Evolutionary conservation across 1,284 basidiomycete species (phyloP).

Genomic region (Xerocomus amazonicus): DNA sequence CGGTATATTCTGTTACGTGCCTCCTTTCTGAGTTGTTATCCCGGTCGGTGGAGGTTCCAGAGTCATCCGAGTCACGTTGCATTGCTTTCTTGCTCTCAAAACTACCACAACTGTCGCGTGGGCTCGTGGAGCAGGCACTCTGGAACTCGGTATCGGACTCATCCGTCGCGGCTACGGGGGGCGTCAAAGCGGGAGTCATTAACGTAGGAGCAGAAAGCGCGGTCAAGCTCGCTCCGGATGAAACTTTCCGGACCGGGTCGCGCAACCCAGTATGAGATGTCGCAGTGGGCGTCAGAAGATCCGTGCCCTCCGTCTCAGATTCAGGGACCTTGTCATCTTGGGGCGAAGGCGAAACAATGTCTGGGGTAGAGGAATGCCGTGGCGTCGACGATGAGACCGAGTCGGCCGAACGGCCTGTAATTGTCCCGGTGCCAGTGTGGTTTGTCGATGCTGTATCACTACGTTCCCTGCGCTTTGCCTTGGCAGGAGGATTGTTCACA

Average conservation of each 20-base stretch:
- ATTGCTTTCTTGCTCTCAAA: slow-evolving; percentile 29
- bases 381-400: slow-evolving; percentile 29
- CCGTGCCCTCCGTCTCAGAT: slow-evolving; percentile 27
- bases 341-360: slow-evolving; percentile 30
- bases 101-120: slow-evolving; percentile 57
- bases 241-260: slow-evolving; percentile 35
- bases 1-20: slow-evolving; percentile 33
- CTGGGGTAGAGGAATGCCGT: slow-evolving; percentile 28
- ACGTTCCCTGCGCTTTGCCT: slow-evolving; percentile 33
- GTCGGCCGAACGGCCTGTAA: slow-evolving; percentile 24
- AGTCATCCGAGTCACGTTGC: slow-evolving; percentile 33
- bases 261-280: slow-evolving; percentile 7
- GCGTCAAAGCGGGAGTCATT: slow-evolving; percentile 41
- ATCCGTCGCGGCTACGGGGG: slow-evolving; percentile 52
- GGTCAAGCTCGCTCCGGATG: slow-evolving; percentile 34
- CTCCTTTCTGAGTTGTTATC: slow-evolving; percentile 18
- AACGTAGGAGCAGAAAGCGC: slow-evolving; percentile 30
- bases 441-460: slow-evolving; percentile 34
- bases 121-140: slow-evolving; percentile 75
- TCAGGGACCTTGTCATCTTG: slow-evolving; percentile 31
- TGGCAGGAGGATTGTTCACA: slow-evolving; percentile 31
- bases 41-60: slow-evolving; percentile 33
- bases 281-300: slow-evolving; percentile 27
- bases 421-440: slow-evolving; percentile 29
- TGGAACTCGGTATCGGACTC: slow-evolving; percentile 83